These are phyloP conservation scores for Fusarium sp. DNA, from an alignment of 2,329 filamentous ascomycete genomes.

Conservation along the genomic window DNA sequence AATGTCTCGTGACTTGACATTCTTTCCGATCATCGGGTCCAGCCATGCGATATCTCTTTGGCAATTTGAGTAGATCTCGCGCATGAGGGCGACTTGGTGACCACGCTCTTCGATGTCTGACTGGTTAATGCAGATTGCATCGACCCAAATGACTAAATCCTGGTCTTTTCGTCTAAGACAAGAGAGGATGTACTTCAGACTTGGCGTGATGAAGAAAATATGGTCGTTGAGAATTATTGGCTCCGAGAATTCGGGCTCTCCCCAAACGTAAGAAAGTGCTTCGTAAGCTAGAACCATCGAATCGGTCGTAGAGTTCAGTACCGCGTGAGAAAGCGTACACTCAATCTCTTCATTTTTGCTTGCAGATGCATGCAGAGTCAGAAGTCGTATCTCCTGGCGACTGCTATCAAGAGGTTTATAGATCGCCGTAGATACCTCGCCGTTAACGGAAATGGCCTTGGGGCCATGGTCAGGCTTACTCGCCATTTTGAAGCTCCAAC, in stretches of 20 bases:
- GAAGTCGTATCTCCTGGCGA: slow-evolving; percentile 10
- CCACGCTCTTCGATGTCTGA: slow-evolving; percentile 10
- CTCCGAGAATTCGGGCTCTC: not conserved
- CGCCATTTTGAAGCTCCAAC: not conserved
- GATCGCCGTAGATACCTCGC: not conserved
- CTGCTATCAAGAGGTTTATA: not conserved
- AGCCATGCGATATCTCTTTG: slow-evolving; percentile 28
- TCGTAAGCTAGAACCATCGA: slow-evolving; percentile 10
- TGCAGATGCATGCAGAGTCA: not conserved
- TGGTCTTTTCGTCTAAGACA: no score
- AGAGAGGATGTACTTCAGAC: not conserved
- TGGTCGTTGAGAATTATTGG: slow-evolving; percentile 5
- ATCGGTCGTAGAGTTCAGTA: accelerated
- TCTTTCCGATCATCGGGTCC: slow-evolving; percentile 1
- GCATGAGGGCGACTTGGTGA: slow-evolving; percentile 24
- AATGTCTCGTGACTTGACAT: accelerated
- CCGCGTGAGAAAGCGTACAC: slow-evolving; percentile 1
- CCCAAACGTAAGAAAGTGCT: slow-evolving; percentile 36
- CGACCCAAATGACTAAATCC: no score
- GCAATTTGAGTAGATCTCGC: slow-evolving; percentile 23
- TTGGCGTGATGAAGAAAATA: slow-evolving; percentile 13
- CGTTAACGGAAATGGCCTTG: not conserved
- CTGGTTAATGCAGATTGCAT: slow-evolving; percentile 38
- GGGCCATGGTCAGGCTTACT: accelerated
- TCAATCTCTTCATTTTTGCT: not conserved